phyloP scores from a whole-genome alignment of 2,329 filamentous ascomycete species.

The Neocucurbitaria cava region DNA sequence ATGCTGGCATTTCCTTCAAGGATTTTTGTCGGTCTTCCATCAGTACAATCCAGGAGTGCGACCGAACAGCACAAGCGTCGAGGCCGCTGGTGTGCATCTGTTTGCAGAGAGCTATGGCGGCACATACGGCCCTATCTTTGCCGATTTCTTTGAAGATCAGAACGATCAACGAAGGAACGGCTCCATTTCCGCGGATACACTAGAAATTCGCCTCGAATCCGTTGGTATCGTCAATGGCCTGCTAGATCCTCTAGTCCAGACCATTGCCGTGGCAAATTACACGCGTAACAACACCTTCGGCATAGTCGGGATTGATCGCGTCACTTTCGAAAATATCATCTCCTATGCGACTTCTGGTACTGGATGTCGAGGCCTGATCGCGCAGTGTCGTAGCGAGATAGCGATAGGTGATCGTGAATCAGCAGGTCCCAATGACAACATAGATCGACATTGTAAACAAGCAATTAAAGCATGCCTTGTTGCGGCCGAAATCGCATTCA shows the following conservation, averaged over 20 bases:
- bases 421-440: constrained; percentile 38
- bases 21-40: constrained; percentile 65
- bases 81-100: constrained; percentile 65
- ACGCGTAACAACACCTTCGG: constrained; percentile 71
- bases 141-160: constrained; percentile 64
- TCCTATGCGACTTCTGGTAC: constrained; percentile 55
- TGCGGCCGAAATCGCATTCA: constrained; percentile 21
- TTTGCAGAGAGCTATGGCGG: constrained; percentile 76
- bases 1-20: constrained; percentile 71
- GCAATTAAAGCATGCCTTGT: constrained; percentile 30
- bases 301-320: constrained; percentile 63
- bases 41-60: constrained; percentile 61
- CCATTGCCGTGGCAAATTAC: constrained; percentile 63
- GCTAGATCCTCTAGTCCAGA: constrained; percentile 69
- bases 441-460: constrained; percentile 29
- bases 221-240: constrained; percentile 76
- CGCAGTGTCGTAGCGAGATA: constrained; percentile 42
- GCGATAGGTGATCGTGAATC: constrained; percentile 41
- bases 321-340: constrained; percentile 56
- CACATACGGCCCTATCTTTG: constrained; percentile 72
- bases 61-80: constrained; percentile 42
- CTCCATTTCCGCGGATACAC: constrained; percentile 57
- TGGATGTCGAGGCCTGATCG: constrained; percentile 60
- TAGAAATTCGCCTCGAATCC: constrained; percentile 67
- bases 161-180: constrained; percentile 65